phyloP scores from a whole-genome alignment of 805 yeast species.

The Diddensiella santjacobensis region DNA sequence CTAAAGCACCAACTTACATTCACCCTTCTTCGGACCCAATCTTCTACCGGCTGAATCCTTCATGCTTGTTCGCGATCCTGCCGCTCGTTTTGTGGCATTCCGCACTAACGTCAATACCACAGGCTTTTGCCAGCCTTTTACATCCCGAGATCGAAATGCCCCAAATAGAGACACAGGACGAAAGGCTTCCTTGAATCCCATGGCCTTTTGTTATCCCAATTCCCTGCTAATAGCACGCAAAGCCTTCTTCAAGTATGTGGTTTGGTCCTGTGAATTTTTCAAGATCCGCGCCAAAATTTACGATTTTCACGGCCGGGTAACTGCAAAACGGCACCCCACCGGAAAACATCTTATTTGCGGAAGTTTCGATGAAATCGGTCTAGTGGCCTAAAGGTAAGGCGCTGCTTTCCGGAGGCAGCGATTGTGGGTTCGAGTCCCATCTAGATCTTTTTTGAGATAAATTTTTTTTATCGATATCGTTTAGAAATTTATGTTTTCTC shows the following conservation, averaged over 20 bases:
- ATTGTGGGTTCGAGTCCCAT: constrained; percentile 29
- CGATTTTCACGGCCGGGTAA: too few relatives aligned
- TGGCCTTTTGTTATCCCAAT: too few relatives aligned
- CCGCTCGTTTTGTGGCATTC: constrained; percentile 89
- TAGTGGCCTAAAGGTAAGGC: constrained; percentile 29
- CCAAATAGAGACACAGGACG: too few relatives aligned
- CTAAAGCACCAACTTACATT: constrained; percentile 44
- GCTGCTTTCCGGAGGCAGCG: constrained; percentile 30
- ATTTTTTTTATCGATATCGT: background rate
- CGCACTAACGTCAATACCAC: constrained; percentile 45
- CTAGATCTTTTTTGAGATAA: constrained; percentile 19
- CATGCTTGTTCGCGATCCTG: constrained; percentile 92
- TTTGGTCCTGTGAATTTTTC: too few relatives aligned
- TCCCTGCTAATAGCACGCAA: too few relatives aligned
- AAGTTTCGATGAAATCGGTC: constrained; percentile 12
- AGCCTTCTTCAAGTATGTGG: too few relatives aligned
- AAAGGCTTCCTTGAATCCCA: too few relatives aligned
- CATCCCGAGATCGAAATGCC: too few relatives aligned
- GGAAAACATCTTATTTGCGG: background rate
- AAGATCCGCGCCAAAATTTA: too few relatives aligned
- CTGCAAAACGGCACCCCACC: background rate
- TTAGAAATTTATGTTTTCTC: background rate
- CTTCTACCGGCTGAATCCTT: constrained; percentile 94
- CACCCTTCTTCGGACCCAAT: constrained; percentile 84
- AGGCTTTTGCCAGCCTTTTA: too few relatives aligned